Evolutionary conservation across 2,329 filamentous ascomycete species (phyloP).

Genomic region (Verticillium klebahnii): DNA sequence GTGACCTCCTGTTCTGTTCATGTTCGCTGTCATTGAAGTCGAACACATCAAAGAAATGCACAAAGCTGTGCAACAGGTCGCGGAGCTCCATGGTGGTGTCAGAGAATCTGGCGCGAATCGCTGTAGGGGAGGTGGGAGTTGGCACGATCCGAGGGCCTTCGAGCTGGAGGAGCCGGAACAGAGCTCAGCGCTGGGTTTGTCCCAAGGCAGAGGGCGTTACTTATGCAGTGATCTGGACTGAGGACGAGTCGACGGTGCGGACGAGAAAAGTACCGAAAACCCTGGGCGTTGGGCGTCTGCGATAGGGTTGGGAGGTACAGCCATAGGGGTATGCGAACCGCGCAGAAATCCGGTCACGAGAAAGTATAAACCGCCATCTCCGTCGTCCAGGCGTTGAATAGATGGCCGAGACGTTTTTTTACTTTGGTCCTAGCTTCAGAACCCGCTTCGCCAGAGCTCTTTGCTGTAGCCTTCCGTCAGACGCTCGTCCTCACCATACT

Average conservation of each 20-base stretch:
- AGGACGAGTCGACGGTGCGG: neutral
- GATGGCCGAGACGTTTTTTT: neutral
- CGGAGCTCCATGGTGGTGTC: too few relatives aligned
- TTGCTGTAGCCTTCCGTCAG: slow-evolving; percentile 81
- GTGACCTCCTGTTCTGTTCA: too few relatives aligned
- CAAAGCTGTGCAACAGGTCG: too few relatives aligned
- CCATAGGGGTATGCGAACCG: neutral
- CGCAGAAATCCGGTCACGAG: neutral
- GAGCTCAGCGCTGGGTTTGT: too few relatives aligned
- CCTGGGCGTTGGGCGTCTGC: neutral
- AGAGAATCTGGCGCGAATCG: too few relatives aligned
- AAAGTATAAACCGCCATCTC: neutral
- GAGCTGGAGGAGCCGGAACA: too few relatives aligned
- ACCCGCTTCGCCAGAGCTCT: slow-evolving; percentile 73
- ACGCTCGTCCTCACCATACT: slow-evolving; percentile 69
- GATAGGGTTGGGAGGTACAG: neutral
- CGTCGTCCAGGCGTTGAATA: neutral
- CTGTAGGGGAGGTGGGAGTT: too few relatives aligned
- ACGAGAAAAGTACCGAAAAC: neutral
- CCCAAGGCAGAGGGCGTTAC: too few relatives aligned
- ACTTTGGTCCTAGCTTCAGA: slow-evolving; percentile 20
- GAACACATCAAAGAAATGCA: too few relatives aligned
- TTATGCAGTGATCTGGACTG: too few relatives aligned
- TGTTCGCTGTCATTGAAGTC: too few relatives aligned
- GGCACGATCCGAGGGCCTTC: too few relatives aligned